Conservation (phyloP, 768 basidiomycete species). For the Mycena haematopus region DNA sequence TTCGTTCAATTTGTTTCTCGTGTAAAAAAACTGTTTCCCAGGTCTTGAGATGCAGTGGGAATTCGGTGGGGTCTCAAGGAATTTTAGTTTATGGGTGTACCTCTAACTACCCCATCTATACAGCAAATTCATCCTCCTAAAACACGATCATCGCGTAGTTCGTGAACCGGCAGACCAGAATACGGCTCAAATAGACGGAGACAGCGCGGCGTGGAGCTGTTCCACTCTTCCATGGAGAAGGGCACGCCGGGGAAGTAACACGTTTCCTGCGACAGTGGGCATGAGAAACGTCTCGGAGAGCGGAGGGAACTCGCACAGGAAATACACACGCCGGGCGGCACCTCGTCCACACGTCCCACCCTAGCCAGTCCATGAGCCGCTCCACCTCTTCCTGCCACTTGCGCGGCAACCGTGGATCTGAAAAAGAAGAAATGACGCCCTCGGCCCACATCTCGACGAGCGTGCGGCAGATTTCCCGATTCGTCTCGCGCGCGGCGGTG, state of each 20-base stretch:
- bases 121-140: background rate
- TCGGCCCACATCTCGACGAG: conserved; percentile 55
- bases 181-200: conserved; percentile 25
- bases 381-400: conserved; percentile 44
- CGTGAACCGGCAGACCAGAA: background rate
- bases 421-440: conserved; percentile 34
- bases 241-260: conserved; percentile 25
- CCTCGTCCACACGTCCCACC: conserved; percentile 58
- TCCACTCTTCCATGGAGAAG: conserved; percentile 23
- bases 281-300: too few species aligned
- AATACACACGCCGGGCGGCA: conserved; percentile 53
- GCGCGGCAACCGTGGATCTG: conserved; percentile 20
- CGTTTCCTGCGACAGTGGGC: conserved; percentile 13
- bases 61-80: too few species aligned
- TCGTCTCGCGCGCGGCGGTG: conserved; percentile 41
- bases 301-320: conserved; percentile 43
- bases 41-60: too few species aligned
- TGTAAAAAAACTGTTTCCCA: too few species aligned
- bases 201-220: conserved; percentile 12
- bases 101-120: too few species aligned
- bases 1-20: too few species aligned
- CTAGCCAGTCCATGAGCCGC: conserved; percentile 55
- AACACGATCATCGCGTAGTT: background rate
- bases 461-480: conserved; percentile 52
- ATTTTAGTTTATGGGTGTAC: too few species aligned